These are phyloP conservation scores for Anacardium occidentale DNA, from an alignment of 345 rosid genomes.

Conservation along the genomic window DNA sequence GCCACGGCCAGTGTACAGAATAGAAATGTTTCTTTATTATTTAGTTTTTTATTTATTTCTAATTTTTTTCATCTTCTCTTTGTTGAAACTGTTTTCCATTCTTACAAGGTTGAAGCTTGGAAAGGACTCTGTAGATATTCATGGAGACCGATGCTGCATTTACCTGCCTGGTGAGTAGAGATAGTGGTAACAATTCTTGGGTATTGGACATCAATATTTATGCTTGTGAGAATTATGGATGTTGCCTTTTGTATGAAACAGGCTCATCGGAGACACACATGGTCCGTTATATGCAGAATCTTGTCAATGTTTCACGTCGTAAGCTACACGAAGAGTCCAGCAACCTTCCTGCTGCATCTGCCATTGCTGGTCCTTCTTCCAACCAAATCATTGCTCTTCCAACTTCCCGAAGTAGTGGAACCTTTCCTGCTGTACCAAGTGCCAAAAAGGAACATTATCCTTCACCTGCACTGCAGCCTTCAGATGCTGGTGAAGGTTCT, in stretches of 20 bases:
- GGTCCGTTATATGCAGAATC: conserved; percentile 32
- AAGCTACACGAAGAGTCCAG: conserved; percentile 60
- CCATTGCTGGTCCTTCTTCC: conserved; percentile 30
- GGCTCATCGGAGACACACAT: conserved; percentile 31
- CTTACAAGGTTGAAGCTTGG: conserved; percentile 42
- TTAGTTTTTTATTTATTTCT: not conserved
- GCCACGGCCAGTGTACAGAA: conserved; percentile 27
- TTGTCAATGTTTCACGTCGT: conserved; percentile 47
- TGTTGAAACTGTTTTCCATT: conserved; percentile 24
- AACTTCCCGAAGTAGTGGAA: conserved; percentile 71
- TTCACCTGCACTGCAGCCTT: conserved; percentile 23
- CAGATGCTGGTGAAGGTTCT: conserved; percentile 16
- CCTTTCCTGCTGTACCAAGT: conserved; percentile 70
- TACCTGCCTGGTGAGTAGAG: conserved; percentile 38
- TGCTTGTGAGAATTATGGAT: not conserved
- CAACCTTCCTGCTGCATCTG: conserved; percentile 60
- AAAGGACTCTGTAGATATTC: conserved; percentile 17
- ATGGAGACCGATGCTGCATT: conserved; percentile 15
- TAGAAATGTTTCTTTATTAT: not conserved
- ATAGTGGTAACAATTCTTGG: not conserved
- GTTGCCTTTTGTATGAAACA: conserved; percentile 12
- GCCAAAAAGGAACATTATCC: conserved; percentile 36
- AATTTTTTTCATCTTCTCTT: conserved; percentile 10
- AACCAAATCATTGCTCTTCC: conserved; percentile 44
- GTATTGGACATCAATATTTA: not conserved